phyloP scores from a whole-genome alignment of 2,329 filamentous ascomycete genomes.

The Daldinia sp. region DNA sequence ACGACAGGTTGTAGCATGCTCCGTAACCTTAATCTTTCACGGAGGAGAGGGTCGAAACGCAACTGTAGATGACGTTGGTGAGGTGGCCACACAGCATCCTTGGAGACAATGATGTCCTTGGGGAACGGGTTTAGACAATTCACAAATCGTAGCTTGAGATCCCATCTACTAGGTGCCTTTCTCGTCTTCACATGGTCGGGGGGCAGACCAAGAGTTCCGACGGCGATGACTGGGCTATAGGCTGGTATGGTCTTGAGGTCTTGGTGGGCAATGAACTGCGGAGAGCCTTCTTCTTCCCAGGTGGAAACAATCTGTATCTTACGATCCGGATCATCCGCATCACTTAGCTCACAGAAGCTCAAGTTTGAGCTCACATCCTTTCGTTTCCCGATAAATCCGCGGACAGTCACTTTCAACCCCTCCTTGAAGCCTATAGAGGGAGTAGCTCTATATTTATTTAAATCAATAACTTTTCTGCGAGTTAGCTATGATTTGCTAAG shows the following conservation, averaged over 20 bases:
- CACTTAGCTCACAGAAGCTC: slow-evolving; percentile 69
- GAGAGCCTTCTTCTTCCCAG: slow-evolving; percentile 49
- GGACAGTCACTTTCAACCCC: slow-evolving; percentile 57
- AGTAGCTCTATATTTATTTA: not conserved
- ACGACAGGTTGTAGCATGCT: slow-evolving; percentile 55
- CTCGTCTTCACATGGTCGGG: not conserved
- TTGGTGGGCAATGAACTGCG: slow-evolving; percentile 49
- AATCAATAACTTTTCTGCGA: not conserved
- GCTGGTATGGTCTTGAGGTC: slow-evolving; percentile 57
- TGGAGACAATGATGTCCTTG: slow-evolving; percentile 77
- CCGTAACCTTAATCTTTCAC: slow-evolving; percentile 75
- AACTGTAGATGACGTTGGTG: slow-evolving; percentile 85
- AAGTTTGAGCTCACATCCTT: slow-evolving; percentile 73
- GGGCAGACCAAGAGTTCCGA: slow-evolving; percentile 46
- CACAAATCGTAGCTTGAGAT: slow-evolving; percentile 70
- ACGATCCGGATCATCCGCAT: slow-evolving; percentile 15
- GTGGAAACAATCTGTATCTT: slow-evolving; percentile 55
- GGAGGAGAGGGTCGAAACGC: slow-evolving; percentile 73
- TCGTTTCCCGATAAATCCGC: slow-evolving; percentile 77
- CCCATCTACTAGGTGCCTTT: slow-evolving; percentile 48
- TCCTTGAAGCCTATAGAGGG: slow-evolving; percentile 32
- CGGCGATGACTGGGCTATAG: slow-evolving; percentile 62
- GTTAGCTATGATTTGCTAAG: slow-evolving; percentile 4
- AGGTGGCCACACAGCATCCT: slow-evolving; percentile 76
- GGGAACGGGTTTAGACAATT: slow-evolving; percentile 77